A percentile compares a stretch with the other conserved stretches of the same genome.
Evolutionary conservation across 768 basidiomycete species (phyloP).

Genomic region (Lactarius deliciosus): DNA sequence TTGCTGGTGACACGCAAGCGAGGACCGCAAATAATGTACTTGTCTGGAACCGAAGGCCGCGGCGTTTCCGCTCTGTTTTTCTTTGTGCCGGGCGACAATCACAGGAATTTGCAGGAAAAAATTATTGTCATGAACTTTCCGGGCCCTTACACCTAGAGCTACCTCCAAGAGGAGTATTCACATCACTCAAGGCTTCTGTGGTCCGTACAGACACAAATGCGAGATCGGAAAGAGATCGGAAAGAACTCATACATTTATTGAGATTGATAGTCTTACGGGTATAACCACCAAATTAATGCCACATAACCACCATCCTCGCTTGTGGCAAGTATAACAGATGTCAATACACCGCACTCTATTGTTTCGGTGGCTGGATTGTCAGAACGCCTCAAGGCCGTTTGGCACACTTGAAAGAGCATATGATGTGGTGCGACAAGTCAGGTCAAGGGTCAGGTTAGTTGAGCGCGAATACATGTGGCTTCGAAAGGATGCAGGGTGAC

Average conservation of each 20-base stretch:
- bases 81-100: constrained; percentile 16
- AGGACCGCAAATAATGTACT: neutral
- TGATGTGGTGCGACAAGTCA: constrained; percentile 22
- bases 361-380: neutral
- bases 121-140: neutral
- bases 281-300: constrained; percentile 7
- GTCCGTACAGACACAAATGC: neutral
- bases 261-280: neutral
- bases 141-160: neutral
- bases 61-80: constrained; percentile 8
- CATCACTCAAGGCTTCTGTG: constrained; percentile 13
- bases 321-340: neutral
- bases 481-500: constrained; percentile 15
- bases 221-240: constrained; percentile 27
- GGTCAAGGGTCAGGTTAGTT: constrained; percentile 11
- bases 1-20: constrained; percentile 10
- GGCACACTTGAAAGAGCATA: constrained; percentile 15
- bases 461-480: constrained; percentile 11
- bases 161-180: constrained; percentile 2
- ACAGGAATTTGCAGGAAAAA: constrained; percentile 1
- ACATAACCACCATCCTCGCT: constrained; percentile 3
- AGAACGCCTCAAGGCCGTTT: constrained; percentile 6
- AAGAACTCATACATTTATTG: constrained; percentile 11
- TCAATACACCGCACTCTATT: neutral
- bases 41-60: constrained; percentile 1